These are phyloP conservation scores for Polyporus arcularius DNA, from an alignment of 768 basidiomycete species.

Conservation along the genomic window DNA sequence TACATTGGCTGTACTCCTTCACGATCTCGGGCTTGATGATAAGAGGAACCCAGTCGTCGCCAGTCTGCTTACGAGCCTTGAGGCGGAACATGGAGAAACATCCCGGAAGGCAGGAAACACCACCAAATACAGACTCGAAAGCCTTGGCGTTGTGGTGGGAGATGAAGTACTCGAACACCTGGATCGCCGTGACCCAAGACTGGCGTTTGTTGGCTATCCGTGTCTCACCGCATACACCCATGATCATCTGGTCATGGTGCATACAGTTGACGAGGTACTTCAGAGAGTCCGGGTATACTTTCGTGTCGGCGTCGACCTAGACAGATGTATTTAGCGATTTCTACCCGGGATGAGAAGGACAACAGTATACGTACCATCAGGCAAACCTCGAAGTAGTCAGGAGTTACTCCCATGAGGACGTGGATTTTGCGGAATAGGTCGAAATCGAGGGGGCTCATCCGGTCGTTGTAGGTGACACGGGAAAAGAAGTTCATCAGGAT, in stretches of 20 bases:
- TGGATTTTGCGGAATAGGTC: slow-evolving; percentile 98
- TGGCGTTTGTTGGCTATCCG: slow-evolving; percentile 98
- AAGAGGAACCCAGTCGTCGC: slow-evolving; percentile 97
- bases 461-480: slow-evolving; percentile 97
- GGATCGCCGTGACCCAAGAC: slow-evolving; percentile 98
- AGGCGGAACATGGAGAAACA: slow-evolving; percentile 99
- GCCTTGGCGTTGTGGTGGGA: slow-evolving; percentile 98
- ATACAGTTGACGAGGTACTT: slow-evolving; percentile 94
- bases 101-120: slow-evolving; percentile 98
- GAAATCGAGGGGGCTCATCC: slow-evolving; percentile 96
- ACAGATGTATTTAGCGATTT: neutral
- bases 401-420: slow-evolving; percentile 96
- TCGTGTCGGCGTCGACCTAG: slow-evolving; percentile 98
- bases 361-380: slow-evolving; percentile 74
- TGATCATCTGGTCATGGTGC: slow-evolving; percentile 98
- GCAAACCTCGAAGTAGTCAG: slow-evolving; percentile 96
- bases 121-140: slow-evolving; percentile 98
- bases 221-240: slow-evolving; percentile 99
- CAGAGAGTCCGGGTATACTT: slow-evolving; percentile 89
- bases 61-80: slow-evolving; percentile 84
- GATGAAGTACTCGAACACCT: slow-evolving; percentile 99
- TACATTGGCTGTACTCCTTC: slow-evolving; percentile 93
- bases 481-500: slow-evolving; percentile 99
- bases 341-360: neutral
- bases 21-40: slow-evolving; percentile 97